Conservation (phyloP, 768 basidiomycete genomes). For the Suillus cothurnatus region DNA sequence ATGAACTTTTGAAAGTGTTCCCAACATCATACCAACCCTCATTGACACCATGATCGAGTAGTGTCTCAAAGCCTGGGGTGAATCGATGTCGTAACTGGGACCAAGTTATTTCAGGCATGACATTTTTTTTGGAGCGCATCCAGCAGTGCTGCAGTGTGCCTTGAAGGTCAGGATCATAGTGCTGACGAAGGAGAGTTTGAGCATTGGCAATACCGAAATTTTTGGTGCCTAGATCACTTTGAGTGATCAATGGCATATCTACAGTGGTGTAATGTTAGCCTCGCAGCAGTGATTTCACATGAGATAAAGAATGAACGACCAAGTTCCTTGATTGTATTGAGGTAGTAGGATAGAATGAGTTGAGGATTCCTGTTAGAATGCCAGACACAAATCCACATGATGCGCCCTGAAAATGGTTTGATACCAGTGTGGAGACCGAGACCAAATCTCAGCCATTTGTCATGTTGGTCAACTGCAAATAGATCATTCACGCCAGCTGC, state of each 20-base stretch:
- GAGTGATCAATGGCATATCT: neutral
- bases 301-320: neutral
- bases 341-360: neutral
- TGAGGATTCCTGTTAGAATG: neutral
- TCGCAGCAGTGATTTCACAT: too few relatives aligned
- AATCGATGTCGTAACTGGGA: neutral
- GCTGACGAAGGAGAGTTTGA: neutral
- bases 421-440: neutral
- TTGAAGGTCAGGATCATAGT: neutral
- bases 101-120: neutral
- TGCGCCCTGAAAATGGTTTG: neutral
- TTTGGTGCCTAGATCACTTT: neutral
- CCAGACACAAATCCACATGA: neutral
- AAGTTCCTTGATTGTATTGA: neutral
- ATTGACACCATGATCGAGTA: too few relatives aligned
- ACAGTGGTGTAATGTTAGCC: neutral
- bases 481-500: neutral
- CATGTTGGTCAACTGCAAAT: neutral
- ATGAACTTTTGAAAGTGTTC: too few relatives aligned
- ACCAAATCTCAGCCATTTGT: neutral
- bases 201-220: neutral
- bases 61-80: neutral
- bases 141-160: neutral
- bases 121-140: neutral
- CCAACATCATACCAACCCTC: too few relatives aligned